These are phyloP conservation scores for Botrytis paeoniae DNA, from an alignment of 2,329 filamentous ascomycete species.

Conservation along the genomic window DNA sequence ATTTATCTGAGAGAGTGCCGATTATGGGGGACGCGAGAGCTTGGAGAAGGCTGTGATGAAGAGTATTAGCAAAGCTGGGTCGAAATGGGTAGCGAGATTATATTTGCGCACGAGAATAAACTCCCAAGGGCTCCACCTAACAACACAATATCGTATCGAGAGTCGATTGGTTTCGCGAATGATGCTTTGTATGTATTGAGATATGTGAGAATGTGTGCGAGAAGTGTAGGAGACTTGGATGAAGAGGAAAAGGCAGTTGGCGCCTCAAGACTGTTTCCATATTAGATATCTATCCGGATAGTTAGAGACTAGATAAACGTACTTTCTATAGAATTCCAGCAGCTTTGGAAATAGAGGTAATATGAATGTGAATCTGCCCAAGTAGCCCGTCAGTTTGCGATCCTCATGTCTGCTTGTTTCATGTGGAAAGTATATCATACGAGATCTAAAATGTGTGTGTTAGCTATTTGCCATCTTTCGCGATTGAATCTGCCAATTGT, in stretches of 20 bases:
- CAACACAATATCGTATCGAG: constrained; percentile 93
- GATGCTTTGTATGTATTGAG: constrained; percentile 93
- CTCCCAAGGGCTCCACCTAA: constrained; percentile 91
- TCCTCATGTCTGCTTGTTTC: not conserved
- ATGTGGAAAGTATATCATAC: constrained; percentile 15
- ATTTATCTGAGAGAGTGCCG: constrained; percentile 79
- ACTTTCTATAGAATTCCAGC: constrained; percentile 90
- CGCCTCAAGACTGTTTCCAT: constrained; percentile 65
- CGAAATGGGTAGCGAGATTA: not conserved
- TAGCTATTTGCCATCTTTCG: constrained; percentile 11
- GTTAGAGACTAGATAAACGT: constrained; percentile 67
- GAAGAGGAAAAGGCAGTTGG: constrained; percentile 43
- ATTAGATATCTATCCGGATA: constrained; percentile 61
- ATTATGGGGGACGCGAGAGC: constrained; percentile 91
- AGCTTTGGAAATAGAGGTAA: constrained; percentile 93
- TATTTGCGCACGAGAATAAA: constrained; percentile 64
- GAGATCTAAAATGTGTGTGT: constrained; percentile 14
- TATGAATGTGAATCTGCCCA: constrained; percentile 78
- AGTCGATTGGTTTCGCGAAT: constrained; percentile 89
- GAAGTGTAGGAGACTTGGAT: constrained; percentile 58
- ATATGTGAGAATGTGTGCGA: constrained; percentile 75
- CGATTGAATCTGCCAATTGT: not conserved
- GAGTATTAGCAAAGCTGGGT: not conserved
- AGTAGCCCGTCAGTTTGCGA: constrained; percentile 4
- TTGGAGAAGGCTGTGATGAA: constrained; percentile 68